Conservation (phyloP, 202 grass and related monocot species). For the Schoenoplectus tabernaemontani region DNA sequence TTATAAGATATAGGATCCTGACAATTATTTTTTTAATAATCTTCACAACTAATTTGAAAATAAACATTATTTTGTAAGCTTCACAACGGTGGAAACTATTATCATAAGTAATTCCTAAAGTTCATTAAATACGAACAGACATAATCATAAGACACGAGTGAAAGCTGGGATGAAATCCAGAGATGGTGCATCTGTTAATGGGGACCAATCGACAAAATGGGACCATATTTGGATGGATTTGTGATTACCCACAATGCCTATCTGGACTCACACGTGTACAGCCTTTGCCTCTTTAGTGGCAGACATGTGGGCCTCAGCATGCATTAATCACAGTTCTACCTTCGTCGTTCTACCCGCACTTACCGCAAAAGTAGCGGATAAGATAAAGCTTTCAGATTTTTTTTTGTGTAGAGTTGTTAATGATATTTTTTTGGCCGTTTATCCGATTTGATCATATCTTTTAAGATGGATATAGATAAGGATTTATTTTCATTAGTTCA, state of each 20-base stretch:
- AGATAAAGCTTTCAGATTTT: background rate
- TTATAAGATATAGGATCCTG: too few species aligned
- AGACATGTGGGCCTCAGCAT: slow-evolving; percentile 7
- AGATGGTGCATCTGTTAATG: background rate
- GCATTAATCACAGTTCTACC: slow-evolving; percentile 13
- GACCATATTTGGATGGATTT: background rate
- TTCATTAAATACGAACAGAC: background rate
- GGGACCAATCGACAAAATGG: slow-evolving; percentile 23
- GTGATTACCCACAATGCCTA: background rate
- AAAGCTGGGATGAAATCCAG: background rate
- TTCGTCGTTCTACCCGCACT: background rate
- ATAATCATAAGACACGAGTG: slow-evolving; percentile 12
- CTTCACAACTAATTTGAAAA: too few species aligned
- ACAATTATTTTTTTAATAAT: too few species aligned
- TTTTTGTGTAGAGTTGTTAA: background rate
- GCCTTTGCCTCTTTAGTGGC: slow-evolving; percentile 18
- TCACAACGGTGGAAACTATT: too few species aligned
- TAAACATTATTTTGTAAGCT: too few species aligned
- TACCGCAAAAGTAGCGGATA: background rate
- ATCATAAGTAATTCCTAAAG: too few species aligned
- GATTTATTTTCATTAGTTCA: too few species aligned
- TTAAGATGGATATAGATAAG: too few species aligned
- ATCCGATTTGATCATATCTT: too few species aligned
- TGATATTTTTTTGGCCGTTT: too few species aligned
- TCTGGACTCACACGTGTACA: slow-evolving; percentile 21